Percentiles rank a stretch among this genome's conserved stretches.
These are phyloP conservation scores for Penicillium nucicola DNA, from an alignment of 495 filamentous ascomycete genomes.

Conservation along the genomic window DNA sequence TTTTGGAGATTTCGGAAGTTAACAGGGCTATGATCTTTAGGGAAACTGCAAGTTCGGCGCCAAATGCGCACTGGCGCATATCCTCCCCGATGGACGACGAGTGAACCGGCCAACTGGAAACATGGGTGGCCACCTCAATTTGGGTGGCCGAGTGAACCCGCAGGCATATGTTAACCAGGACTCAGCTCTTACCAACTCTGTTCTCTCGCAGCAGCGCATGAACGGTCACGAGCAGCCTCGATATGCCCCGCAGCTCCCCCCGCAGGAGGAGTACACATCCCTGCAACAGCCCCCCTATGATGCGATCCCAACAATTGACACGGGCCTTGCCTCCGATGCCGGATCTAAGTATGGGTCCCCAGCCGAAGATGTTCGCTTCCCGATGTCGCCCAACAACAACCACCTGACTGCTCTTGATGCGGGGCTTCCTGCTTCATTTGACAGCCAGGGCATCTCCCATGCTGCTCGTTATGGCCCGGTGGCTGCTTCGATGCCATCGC, in stretches of 20 bases:
- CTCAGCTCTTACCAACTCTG: constrained; percentile 78
- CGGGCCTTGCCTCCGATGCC: constrained; percentile 70
- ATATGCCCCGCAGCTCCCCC: constrained; percentile 35
- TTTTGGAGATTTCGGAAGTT: not conserved
- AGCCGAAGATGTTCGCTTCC: constrained; percentile 64
- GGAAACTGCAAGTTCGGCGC: constrained; percentile 99
- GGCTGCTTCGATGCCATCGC: constrained; percentile 87
- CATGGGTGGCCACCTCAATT: constrained; percentile 55
- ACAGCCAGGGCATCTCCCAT: constrained; percentile 91
- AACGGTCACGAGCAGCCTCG: constrained; percentile 42
- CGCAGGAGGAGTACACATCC: constrained; percentile 44
- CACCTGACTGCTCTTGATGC: constrained; percentile 87
- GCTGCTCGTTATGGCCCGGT: constrained; percentile 87
- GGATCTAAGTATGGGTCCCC: constrained; percentile 89
- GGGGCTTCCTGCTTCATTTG: constrained; percentile 90
- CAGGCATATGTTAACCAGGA: constrained; percentile 61
- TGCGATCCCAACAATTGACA: constrained; percentile 72
- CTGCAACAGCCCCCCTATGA: constrained; percentile 46
- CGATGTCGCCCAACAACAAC: constrained; percentile 65
- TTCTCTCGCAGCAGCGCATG: constrained; percentile 68
- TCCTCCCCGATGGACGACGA: constrained; percentile 87
- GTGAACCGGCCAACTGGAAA: constrained; percentile 64
- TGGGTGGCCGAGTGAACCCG: constrained; percentile 71
- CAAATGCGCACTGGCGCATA: constrained; percentile 94
- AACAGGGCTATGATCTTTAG: constrained; percentile 39